phyloP scores from a whole-genome alignment of 2,329 filamentous ascomycete species.

The Aureobasidium sp. region DNA sequence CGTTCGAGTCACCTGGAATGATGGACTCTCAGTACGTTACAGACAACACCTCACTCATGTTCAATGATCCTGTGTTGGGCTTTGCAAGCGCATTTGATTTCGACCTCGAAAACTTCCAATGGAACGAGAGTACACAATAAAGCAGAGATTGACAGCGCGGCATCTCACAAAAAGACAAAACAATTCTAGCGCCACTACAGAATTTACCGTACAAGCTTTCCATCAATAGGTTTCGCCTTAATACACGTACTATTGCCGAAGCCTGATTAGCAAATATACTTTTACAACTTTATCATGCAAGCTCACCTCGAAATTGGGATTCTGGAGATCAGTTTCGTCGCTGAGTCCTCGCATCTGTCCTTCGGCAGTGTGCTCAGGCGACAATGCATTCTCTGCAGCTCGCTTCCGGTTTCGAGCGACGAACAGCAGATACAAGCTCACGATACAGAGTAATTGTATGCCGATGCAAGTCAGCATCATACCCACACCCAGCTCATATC shows the following conservation, averaged over 20 bases:
- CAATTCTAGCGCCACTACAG: no score
- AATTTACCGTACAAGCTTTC: no score
- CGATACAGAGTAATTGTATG: conserved; percentile 25
- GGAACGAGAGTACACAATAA: not conserved
- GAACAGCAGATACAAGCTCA: conserved; percentile 22
- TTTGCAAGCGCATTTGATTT: not conserved
- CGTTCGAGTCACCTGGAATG: not conserved
- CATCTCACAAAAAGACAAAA: no score
- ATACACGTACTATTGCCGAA: not conserved
- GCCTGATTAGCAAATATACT: not conserved
- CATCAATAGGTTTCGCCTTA: not conserved
- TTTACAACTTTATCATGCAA: no score
- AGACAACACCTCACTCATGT: not conserved
- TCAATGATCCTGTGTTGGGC: not conserved
- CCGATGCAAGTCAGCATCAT: conserved; percentile 24
- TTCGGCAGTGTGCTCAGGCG: conserved; percentile 1
- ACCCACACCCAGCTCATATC: conserved; percentile 17
- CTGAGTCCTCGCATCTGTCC: conserved; percentile 11
- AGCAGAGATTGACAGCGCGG: no score
- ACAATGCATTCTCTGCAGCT: not conserved
- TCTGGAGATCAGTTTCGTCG: conserved; percentile 20
- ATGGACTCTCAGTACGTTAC: not conserved
- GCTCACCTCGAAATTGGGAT: conserved; percentile 8
- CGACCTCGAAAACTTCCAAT: not conserved
- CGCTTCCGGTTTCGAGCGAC: conserved; percentile 21